phyloP scores from a whole-genome alignment of 2,329 filamentous ascomycete species.

The Pestalotiopsis sp. region DNA sequence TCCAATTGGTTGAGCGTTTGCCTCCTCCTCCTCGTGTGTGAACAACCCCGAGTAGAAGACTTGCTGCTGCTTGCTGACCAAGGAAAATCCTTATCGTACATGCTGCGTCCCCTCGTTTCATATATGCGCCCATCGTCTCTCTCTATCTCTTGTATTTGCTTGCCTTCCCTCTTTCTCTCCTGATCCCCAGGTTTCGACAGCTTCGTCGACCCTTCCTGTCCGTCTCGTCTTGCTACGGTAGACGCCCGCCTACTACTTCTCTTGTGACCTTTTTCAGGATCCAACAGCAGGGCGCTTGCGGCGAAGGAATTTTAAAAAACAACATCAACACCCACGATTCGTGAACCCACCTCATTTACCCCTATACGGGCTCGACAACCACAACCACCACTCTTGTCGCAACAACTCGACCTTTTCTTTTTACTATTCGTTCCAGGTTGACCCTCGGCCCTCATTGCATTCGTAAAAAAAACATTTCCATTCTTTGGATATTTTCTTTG shows the following conservation, averaged over 20 bases:
- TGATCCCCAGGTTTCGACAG: background rate
- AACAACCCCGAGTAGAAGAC: background rate
- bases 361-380: slow-evolving; percentile 2
- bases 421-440: slow-evolving; percentile 20
- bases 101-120: slow-evolving; percentile 16
- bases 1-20: slow-evolving; percentile 20
- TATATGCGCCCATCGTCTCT: slow-evolving; percentile 15
- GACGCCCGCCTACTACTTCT: background rate
- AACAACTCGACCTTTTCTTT: slow-evolving; percentile 1
- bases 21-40: slow-evolving; percentile 10
- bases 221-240: background rate
- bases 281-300: background rate
- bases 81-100: slow-evolving; percentile 7
- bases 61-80: background rate
- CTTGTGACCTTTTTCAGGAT: background rate
- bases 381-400: background rate
- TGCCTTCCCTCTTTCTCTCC: background rate
- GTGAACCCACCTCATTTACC: background rate
- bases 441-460: slow-evolving; percentile 18
- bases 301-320: background rate
- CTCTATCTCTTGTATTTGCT: slow-evolving; percentile 1
- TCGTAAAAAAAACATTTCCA: slow-evolving; percentile 4
- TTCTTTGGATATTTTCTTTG: slow-evolving; percentile 8
- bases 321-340: slow-evolving; percentile 3
- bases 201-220: background rate